Evolutionary conservation across 2,329 filamentous ascomycete genomes (phyloP).

Genomic region (Trichoderma cornu-damae): DNA sequence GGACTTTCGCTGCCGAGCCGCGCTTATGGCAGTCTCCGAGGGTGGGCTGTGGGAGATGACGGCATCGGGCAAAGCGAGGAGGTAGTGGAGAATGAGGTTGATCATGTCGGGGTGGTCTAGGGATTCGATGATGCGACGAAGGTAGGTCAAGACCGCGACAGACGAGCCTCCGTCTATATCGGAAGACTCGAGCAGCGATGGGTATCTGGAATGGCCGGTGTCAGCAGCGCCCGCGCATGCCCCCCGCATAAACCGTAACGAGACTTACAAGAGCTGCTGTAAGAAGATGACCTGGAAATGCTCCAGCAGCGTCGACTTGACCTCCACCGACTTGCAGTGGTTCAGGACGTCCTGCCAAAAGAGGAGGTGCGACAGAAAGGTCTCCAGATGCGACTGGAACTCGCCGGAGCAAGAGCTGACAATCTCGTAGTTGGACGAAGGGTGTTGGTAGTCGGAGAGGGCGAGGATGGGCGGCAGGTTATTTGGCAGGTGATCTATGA

Average conservation of each 20-base stretch:
- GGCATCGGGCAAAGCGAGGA: constrained; percentile 70
- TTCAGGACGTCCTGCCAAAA: constrained; percentile 99
- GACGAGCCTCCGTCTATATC: constrained; percentile 96
- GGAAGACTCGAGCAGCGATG: constrained; percentile 91
- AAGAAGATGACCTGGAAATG: constrained; percentile 97
- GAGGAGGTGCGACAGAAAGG: constrained; percentile 87
- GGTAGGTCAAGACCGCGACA: constrained; percentile 89
- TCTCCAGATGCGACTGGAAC: constrained; percentile 81
- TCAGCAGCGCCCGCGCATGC: too few relatives aligned
- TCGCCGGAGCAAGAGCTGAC: constrained; percentile 68
- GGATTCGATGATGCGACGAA: constrained; percentile 83
- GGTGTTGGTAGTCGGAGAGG: constrained; percentile 81
- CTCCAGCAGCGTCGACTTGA: constrained; percentile 87
- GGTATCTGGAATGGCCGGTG: constrained; percentile 57
- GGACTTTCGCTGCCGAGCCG: constrained; percentile 77
- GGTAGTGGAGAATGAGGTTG: constrained; percentile 86
- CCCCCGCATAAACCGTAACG: too few relatives aligned
- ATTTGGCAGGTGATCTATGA: constrained; percentile 70
- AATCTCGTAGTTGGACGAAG: constrained; percentile 62
- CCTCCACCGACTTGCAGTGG: constrained; percentile 85
- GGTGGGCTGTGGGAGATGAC: constrained; percentile 34
- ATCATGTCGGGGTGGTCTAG: constrained; percentile 92
- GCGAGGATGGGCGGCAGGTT: constrained; percentile 77
- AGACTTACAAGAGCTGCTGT: constrained; percentile 77
- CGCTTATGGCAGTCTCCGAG: constrained; percentile 53